Evolutionary conservation across 768 basidiomycete species (phyloP).

Genomic region (Amanita pallidorosea): DNA sequence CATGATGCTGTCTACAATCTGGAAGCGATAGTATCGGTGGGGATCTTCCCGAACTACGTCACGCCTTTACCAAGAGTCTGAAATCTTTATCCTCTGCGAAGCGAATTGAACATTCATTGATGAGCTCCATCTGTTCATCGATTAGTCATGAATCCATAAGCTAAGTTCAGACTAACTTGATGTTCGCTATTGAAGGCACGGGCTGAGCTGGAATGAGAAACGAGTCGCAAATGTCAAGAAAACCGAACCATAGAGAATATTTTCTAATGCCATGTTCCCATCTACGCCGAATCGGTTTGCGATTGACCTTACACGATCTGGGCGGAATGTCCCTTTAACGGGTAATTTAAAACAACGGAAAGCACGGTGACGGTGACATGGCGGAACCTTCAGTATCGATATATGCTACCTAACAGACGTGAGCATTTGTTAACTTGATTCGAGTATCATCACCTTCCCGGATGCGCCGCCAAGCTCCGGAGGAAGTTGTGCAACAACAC

Average conservation of each 20-base stretch:
- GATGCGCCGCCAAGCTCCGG: slow-evolving; percentile 83
- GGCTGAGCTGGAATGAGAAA: slow-evolving; percentile 31
- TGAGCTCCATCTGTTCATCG: slow-evolving; percentile 67
- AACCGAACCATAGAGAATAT: slow-evolving; percentile 73
- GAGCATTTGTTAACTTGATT: background rate
- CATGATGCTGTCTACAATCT: slow-evolving; percentile 98
- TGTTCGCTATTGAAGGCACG: slow-evolving; percentile 91
- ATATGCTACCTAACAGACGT: slow-evolving; percentile 59
- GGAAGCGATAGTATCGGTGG: slow-evolving; percentile 9
- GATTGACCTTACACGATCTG: slow-evolving; percentile 84
- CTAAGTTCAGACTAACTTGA: slow-evolving; percentile 38
- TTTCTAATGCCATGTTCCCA: slow-evolving; percentile 76
- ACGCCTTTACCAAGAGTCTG: slow-evolving; percentile 43
- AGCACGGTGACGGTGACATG: slow-evolving; percentile 3
- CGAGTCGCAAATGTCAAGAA: background rate
- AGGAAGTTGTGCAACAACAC: slow-evolving; percentile 83
- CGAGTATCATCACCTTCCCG: slow-evolving; percentile 51
- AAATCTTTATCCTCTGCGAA: slow-evolving; percentile 88
- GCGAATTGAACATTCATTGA: slow-evolving; percentile 79
- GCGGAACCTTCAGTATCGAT: slow-evolving; percentile 74
- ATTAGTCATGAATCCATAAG: slow-evolving; percentile 2
- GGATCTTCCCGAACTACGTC: background rate
- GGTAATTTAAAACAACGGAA: slow-evolving; percentile 10
- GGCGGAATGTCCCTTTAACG: slow-evolving; percentile 76
- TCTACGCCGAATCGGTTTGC: slow-evolving; percentile 95